Evolutionary conservation across 108 stramenopile species (phyloP), one percentile per base, ranked within the genome.

Genomic region (Nitzschia sp.): DNA sequence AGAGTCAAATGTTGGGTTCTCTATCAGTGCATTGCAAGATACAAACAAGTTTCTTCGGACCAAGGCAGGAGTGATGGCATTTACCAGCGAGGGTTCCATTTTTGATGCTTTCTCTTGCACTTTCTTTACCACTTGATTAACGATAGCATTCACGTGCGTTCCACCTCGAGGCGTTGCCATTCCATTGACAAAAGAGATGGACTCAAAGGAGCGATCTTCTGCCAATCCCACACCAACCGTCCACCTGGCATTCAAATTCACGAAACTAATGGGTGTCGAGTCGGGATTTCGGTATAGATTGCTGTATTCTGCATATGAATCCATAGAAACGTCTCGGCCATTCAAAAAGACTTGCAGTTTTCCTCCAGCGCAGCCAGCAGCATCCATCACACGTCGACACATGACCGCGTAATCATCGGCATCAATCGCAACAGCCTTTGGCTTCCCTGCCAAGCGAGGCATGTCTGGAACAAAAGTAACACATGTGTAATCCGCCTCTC

Each of bases 1-100:
- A 7, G 94, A 95, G 80, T 98, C 97, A 81, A 99, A 99, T 10
- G 97, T 87, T 8, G 95, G 92, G 76, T 99, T 99, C 64, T 96
- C 97, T 60, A 99, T 96, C 57, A 98, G 62, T 22, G 82, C 75
- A 72, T 98, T 97, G 37, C 96, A 91, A 55, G 82, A 96, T 10
- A 99, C 79, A 70, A 88, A 89, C 12, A 99, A 69, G 77, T 98
- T 95, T 50, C 92, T 73, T 63, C 91, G 89, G 22, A 98, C 86
- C 34, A 89, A 71, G 57, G 83, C 85, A 0, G 84, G 80, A n/a
- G 77, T 76, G 14, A 85, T 51, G n/a, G 48, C 65, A 42, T 71
- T 58, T n/a, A 73, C 59, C 65, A 90, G 58, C 19, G 78, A 70
- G n/a, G 80, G 72, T 51, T 87, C 81, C 10, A 61, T 48, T 66